Evolutionary conservation across 345 rosid species (phyloP), one percentile per base, ranked within the genome.

Genomic region (Toxicodendron radicans): DNA sequence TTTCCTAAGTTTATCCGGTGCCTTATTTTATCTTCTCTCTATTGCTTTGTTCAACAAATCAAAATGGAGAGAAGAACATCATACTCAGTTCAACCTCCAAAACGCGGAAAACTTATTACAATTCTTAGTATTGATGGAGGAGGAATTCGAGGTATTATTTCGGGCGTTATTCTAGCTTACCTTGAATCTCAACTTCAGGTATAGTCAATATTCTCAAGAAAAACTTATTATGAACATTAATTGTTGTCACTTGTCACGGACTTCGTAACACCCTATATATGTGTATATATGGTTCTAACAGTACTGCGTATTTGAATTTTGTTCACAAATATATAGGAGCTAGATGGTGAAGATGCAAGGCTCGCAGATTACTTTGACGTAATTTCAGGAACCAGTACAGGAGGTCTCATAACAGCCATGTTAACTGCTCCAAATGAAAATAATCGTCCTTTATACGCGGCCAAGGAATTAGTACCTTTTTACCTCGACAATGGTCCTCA

Each of bases 171-270:
- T 68, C 91, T 92, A 41, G 81, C 78, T 51, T 80, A 60, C 68
- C 94, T 92, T n/a, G 94, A 92, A 75, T 85, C 90, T 57, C 81
- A 92, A 67, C 92, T 92, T 79, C 95, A 92, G 97, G 97, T 49
- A 5, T 49, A 5, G 18, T 16, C 17, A 23, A 56, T 20, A 23
- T 24, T 1, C 33, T 5, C 0, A 33, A 13, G 18, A 7, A 13
- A 30, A 16, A 17, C 18, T 7, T 56, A 32, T 32, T 24, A 4
- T 3, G 24, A 58, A 21, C 10, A 58, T 24, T 56, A 0, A 18
- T 18, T 7, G n/a, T 35, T 63, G 30, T 27, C 30, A 27, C 0
- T n/a, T 58, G 33, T 20, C 10, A 23, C 23, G 30, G 30, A 58
- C 32, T 23, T 46, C 9, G 30, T 27, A 27, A 2, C 30, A 27